These are phyloP conservation scores for Leishmania mexicana DNA, from an alignment of 208 protist species.

Conservation along the genomic window DNA sequence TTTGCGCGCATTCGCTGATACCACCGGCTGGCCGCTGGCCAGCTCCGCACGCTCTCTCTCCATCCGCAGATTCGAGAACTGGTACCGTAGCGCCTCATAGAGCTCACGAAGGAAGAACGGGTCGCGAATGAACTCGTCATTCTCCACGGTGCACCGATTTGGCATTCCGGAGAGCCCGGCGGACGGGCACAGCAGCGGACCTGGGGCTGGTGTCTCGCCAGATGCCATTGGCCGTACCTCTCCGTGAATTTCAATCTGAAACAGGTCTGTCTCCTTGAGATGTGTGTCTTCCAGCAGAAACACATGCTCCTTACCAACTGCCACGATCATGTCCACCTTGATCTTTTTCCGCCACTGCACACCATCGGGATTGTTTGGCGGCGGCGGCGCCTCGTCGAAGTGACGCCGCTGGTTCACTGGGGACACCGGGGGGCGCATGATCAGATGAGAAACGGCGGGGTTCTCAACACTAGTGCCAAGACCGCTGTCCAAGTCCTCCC, in stretches of 20 bases:
- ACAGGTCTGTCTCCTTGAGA: constrained; percentile 60
- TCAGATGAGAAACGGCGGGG: constrained; percentile 8
- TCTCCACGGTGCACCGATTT: constrained; percentile 39
- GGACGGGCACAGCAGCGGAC: constrained; percentile 52
- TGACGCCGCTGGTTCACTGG: constrained; percentile 17
- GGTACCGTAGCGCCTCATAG: constrained; percentile 68
- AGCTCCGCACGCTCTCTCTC: constrained; percentile 45
- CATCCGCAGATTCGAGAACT: constrained; percentile 52
- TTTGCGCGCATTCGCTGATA: constrained; percentile 17
- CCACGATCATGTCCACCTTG: constrained; percentile 59
- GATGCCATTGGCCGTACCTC: constrained; percentile 36
- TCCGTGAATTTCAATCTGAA: constrained; percentile 62
- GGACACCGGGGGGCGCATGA: constrained; percentile 18
- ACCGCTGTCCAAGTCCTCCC: neutral
- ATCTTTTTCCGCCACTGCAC: constrained; percentile 72
- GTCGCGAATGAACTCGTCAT: constrained; percentile 57
- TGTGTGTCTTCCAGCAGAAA: constrained; percentile 55
- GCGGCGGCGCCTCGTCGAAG: constrained; percentile 26
- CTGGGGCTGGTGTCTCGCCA: constrained; percentile 42
- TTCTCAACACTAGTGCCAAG: constrained; percentile 7
- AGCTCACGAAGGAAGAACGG: constrained; percentile 60
- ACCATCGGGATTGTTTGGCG: constrained; percentile 28
- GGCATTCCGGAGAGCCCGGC: constrained; percentile 30
- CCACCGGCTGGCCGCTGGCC: constrained; percentile 23
- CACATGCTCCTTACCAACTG: constrained; percentile 48